phyloP scores from a whole-genome alignment of 305 asterid genomes.

The Fraxinus sp. region DNA sequence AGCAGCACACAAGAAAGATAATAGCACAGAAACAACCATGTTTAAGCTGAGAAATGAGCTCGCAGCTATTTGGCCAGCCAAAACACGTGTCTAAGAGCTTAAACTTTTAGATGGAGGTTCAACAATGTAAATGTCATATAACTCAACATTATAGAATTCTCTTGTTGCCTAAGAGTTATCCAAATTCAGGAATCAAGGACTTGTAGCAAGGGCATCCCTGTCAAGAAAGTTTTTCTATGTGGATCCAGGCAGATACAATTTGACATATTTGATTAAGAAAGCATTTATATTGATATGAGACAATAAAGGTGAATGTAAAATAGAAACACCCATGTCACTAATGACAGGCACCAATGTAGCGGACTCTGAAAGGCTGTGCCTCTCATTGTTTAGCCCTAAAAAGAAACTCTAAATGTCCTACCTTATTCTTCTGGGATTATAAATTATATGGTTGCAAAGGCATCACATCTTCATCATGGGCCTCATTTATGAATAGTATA shows the following conservation, averaged over 20 bases:
- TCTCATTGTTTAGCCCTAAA: not conserved
- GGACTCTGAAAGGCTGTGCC: not conserved
- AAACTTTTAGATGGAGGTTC: not conserved
- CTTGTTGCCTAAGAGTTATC: not conserved
- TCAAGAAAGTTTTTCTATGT: not conserved
- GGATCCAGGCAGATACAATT: not conserved
- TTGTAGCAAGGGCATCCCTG: not conserved
- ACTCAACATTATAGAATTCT: not conserved
- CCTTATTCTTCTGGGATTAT: not conserved
- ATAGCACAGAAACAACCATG: not conserved
- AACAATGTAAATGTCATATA: not conserved
- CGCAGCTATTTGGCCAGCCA: not conserved
- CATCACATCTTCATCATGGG: not conserved
- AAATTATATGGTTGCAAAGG: not conserved
- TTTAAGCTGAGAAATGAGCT: not conserved
- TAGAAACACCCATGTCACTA: not conserved
- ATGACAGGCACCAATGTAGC: not conserved
- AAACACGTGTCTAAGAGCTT: not conserved
- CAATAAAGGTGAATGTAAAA: not conserved
- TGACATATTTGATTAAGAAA: not conserved
- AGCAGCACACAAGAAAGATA: conserved; percentile 10
- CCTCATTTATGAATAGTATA: not conserved
- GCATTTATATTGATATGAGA: not conserved
- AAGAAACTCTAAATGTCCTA: not conserved
- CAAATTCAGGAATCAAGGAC: not conserved